phyloP scores from a whole-genome alignment of 1,284 basidiomycete genomes.

The Melampsora americana region DNA sequence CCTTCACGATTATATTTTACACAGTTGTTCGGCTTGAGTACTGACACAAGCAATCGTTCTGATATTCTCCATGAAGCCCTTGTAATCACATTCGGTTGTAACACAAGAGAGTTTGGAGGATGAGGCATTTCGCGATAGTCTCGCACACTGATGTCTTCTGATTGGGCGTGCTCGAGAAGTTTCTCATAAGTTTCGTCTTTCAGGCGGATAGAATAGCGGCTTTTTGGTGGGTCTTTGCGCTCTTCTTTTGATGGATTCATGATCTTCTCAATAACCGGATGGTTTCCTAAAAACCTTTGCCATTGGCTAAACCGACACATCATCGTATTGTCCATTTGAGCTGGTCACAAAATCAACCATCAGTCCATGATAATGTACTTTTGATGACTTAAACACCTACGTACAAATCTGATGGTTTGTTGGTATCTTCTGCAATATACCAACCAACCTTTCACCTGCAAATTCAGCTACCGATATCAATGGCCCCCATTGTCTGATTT shows the following conservation, averaged over 20 bases:
- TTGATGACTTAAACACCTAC: conserved; percentile 11
- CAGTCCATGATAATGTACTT: conserved; percentile 1
- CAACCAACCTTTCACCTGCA: neutral
- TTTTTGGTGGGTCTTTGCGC: neutral
- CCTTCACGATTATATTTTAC: neutral
- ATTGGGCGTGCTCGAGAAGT: neutral
- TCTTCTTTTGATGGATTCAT: neutral
- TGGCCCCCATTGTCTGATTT: conserved; percentile 6
- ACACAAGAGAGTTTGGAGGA: neutral
- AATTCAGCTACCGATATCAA: neutral
- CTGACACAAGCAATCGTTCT: neutral
- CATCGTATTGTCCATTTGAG: conserved; percentile 1
- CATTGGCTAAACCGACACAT: neutral
- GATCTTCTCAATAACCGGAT: neutral
- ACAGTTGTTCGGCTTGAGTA: conserved; percentile 17
- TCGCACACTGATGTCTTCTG: conserved; percentile 2
- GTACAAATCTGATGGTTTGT: conserved; percentile 2
- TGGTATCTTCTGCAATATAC: no score
- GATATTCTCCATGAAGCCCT: neutral
- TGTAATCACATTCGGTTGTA: neutral
- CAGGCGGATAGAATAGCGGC: neutral
- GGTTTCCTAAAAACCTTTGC: neutral
- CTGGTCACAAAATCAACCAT: neutral
- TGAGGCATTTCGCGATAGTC: neutral
- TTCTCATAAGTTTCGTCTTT: neutral